A percentile compares a stretch with the other conserved stretches of the same genome.
Conservation (phyloP, 352 stramenopile species). For the Pythium biforme region DNA sequence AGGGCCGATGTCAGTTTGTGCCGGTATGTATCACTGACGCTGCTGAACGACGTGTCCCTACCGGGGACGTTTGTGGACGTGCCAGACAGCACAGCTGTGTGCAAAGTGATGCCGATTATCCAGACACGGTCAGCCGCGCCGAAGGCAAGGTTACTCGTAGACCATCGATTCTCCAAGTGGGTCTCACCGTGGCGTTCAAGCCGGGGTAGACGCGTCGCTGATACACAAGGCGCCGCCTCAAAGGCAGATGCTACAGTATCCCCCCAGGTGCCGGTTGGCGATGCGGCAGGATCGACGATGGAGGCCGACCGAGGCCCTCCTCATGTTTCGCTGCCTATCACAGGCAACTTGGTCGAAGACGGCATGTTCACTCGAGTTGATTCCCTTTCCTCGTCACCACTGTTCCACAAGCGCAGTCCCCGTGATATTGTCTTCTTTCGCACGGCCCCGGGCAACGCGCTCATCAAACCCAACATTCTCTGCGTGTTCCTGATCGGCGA, state of each 20-base stretch:
- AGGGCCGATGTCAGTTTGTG: slow-evolving; percentile 65
- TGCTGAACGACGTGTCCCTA: slow-evolving; percentile 53
- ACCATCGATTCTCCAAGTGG: slow-evolving; percentile 14
- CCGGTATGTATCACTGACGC: slow-evolving; percentile 53
- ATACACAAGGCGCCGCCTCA: neutral
- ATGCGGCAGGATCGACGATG: neutral
- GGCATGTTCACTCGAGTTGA: slow-evolving; percentile 54
- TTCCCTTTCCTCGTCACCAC: slow-evolving; percentile 40
- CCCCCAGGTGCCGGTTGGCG: neutral
- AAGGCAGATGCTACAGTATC: slow-evolving; percentile 19
- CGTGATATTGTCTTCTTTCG: slow-evolving; percentile 74
- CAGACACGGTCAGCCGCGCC: slow-evolving; percentile 36
- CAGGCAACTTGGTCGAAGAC: slow-evolving; percentile 29
- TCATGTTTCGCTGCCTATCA: slow-evolving; percentile 2
- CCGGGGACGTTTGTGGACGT: slow-evolving; percentile 63
- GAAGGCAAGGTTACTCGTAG: slow-evolving; percentile 15
- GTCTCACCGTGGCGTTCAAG: slow-evolving; percentile 19
- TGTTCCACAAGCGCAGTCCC: slow-evolving; percentile 53
- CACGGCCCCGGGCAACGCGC: slow-evolving; percentile 52
- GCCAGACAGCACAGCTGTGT: slow-evolving; percentile 41
- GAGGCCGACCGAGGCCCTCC: neutral
- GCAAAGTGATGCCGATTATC: slow-evolving; percentile 60
- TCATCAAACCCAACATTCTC: slow-evolving; percentile 58
- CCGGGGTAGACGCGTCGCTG: slow-evolving; percentile 11
- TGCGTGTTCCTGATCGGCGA: slow-evolving; percentile 62